A percentile compares a stretch with the other conserved stretches of the same genome.
phyloP scores from a whole-genome alignment of 495 filamentous ascomycete genomes.

The Rusavskia elegans region DNA sequence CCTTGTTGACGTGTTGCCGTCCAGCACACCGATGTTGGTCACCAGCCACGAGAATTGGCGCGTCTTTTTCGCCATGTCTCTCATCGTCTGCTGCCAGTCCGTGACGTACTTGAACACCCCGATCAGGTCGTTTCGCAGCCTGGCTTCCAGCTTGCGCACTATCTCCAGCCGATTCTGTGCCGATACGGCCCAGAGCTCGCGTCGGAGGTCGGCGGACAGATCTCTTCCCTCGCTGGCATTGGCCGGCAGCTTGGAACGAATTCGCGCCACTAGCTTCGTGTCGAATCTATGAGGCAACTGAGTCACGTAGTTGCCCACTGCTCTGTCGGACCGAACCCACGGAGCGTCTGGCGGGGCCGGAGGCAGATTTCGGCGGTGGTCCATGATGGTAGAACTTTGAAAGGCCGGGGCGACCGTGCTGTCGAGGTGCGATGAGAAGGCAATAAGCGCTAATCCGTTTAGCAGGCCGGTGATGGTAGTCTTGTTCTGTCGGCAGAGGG shows the following conservation, averaged over 20 bases:
- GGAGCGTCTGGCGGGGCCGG: not conserved
- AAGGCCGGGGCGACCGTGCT: not conserved
- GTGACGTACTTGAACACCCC: constrained; percentile 4
- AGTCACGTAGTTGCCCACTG: not conserved
- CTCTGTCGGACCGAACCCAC: not conserved
- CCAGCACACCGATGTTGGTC: constrained; percentile 9
- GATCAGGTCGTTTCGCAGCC: constrained; percentile 7
- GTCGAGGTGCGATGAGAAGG: not conserved
- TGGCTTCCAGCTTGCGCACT: too few relatives aligned
- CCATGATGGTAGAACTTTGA: constrained; percentile 1
- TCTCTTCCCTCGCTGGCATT: too few relatives aligned
- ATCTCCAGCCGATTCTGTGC: too few relatives aligned
- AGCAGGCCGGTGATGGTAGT: not conserved
- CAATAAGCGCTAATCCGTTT: not conserved
- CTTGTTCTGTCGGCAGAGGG: not conserved
- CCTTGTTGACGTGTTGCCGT: constrained; percentile 2
- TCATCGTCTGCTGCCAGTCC: constrained; percentile 10
- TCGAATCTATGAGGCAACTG: too few relatives aligned
- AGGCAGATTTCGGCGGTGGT: not conserved
- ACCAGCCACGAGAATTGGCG: constrained; percentile 10
- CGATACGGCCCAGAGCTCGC: too few relatives aligned
- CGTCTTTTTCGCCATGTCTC: constrained; percentile 5
- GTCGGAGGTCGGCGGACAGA: too few relatives aligned
- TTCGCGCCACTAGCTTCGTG: too few relatives aligned
- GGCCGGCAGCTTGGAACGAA: too few relatives aligned